Evolutionary conservation across 768 basidiomycete species (phyloP), one percentile per base, ranked within the genome.

Genomic region (Naganishia friedmannii): DNA sequence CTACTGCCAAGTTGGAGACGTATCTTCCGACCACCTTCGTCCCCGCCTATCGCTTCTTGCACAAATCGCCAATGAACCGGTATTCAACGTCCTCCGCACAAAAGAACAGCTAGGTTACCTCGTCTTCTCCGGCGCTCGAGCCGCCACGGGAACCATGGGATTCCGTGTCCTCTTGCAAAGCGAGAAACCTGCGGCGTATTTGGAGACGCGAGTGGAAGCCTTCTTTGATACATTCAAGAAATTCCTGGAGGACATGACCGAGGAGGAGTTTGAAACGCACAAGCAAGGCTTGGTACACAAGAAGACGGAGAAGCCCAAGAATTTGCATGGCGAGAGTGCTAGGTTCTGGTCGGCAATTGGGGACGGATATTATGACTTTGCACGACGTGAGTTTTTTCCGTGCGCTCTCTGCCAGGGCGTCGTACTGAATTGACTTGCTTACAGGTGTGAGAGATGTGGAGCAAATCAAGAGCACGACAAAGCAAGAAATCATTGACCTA

Each of bases 41-140:
- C 88, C 90, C 29, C 84, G 85, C 1, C 85, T 88, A 28, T 82
- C 87, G 1, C 85, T 99, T 17, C 87, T 97, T 28, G 85, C 85
- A 0, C 92, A 94, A 74, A 90, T 98, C 68, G 84, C 94, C 45
- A 84, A 86, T n/a, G 96, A 99, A 75, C 95, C 94, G 0, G 86
- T 90, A 12, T 99, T 98, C 82, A 88, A 95, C 77, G 83, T 88
- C 28, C 86, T 99, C 34, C 88, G 96, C 32, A 97, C 94, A 3
- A 88, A 92, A 78, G 92, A 98, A 77, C 96, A 99, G 80, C 85
- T 99, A 0, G 96, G 96, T 6, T 99, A 99, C 79, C 85, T 96
- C 53, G 94, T 96, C 42, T 86, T 84, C 10, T 72, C 72, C 23
- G 73, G 74, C 10, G 54, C 75, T 12, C 79, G 89, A 53, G 77